Conservation (phyloP, 2,329 filamentous ascomycete genomes). For the Ophiostoma populinum region DNA sequence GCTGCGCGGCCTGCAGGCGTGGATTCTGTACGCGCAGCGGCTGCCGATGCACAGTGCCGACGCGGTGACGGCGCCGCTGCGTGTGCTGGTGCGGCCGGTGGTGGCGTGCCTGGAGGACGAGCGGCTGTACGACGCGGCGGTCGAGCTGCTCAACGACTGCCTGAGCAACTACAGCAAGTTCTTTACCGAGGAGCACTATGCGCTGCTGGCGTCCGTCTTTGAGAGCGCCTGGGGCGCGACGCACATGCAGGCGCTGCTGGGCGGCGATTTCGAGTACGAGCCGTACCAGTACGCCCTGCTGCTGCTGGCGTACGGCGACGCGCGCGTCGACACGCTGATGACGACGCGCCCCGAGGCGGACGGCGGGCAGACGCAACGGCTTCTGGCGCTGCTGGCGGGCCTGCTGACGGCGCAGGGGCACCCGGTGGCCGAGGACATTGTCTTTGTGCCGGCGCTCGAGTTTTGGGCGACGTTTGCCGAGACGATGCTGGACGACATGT, state of each 20-base stretch:
- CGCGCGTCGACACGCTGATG: slow-evolving; percentile 42
- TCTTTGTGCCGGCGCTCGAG: slow-evolving; percentile 58
- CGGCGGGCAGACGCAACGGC: slow-evolving; percentile 30
- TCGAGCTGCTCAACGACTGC: slow-evolving; percentile 48
- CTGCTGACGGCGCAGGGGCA: slow-evolving; percentile 49
- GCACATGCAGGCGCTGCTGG: slow-evolving; percentile 35
- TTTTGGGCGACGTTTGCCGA: slow-evolving; percentile 71
- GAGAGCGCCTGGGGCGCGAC: slow-evolving; percentile 39
- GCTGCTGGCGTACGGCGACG: slow-evolving; percentile 51
- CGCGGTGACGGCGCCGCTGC: slow-evolving; percentile 40
- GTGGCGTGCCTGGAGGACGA: slow-evolving; percentile 43
- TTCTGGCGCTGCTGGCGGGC: slow-evolving; percentile 43
- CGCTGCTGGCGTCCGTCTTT: slow-evolving; percentile 40
- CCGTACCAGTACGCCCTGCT: slow-evolving; percentile 48
- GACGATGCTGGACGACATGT: slow-evolving; percentile 41
- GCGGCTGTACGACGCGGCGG: slow-evolving; percentile 38
- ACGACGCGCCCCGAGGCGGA: slow-evolving; percentile 36
- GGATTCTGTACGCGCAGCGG: slow-evolving; percentile 57
- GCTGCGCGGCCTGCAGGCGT: slow-evolving; percentile 31
- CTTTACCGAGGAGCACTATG: slow-evolving; percentile 39
- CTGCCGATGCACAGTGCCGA: slow-evolving; percentile 35
- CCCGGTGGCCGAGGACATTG: slow-evolving; percentile 54
- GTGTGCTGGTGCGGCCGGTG: slow-evolving; percentile 39
- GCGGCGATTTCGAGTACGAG: slow-evolving; percentile 46
- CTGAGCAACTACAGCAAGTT: slow-evolving; percentile 48